These are phyloP conservation scores for Crataegus laevigata DNA, from an alignment of 306 rosid species.

Conservation along the genomic window DNA sequence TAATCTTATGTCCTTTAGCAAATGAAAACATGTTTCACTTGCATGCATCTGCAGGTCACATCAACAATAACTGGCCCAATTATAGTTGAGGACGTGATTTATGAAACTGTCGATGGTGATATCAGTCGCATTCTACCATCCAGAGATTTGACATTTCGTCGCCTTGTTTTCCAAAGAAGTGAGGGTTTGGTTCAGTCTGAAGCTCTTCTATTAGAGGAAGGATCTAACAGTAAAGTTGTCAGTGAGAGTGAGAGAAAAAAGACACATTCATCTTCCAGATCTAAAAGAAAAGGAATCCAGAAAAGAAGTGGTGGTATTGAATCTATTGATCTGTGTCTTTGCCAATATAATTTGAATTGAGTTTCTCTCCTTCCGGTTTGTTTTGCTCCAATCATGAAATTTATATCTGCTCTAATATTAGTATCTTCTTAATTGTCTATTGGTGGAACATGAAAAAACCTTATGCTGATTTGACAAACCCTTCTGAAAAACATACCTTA, in stretches of 20 bases:
- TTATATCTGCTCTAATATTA: background rate
- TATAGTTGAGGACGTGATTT: slow-evolving; percentile 78
- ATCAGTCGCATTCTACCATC: slow-evolving; percentile 53
- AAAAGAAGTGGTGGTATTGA: slow-evolving; percentile 43
- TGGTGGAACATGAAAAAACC: background rate
- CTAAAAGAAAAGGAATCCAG: slow-evolving; percentile 50
- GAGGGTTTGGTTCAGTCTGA: slow-evolving; percentile 90
- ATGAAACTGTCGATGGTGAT: slow-evolving; percentile 57
- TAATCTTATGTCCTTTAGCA: background rate
- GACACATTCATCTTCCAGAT: slow-evolving; percentile 48
- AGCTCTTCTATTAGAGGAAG: slow-evolving; percentile 58
- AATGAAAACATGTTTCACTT: slow-evolving; percentile 7
- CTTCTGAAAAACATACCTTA: background rate
- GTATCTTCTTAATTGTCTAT: background rate
- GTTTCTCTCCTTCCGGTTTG: background rate
- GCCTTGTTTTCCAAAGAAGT: slow-evolving; percentile 85
- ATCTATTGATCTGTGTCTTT: background rate
- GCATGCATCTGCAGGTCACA: slow-evolving; percentile 50
- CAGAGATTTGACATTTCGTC: slow-evolving; percentile 68
- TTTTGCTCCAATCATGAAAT: background rate
- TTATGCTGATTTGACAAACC: background rate
- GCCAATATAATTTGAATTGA: background rate
- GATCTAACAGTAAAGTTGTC: slow-evolving; percentile 22
- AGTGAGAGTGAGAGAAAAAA: slow-evolving; percentile 47
- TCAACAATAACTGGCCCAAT: slow-evolving; percentile 78